These are phyloP conservation scores for Xylariales sp. DNA, from an alignment of 2,329 filamentous ascomycete genomes.

Conservation along the genomic window DNA sequence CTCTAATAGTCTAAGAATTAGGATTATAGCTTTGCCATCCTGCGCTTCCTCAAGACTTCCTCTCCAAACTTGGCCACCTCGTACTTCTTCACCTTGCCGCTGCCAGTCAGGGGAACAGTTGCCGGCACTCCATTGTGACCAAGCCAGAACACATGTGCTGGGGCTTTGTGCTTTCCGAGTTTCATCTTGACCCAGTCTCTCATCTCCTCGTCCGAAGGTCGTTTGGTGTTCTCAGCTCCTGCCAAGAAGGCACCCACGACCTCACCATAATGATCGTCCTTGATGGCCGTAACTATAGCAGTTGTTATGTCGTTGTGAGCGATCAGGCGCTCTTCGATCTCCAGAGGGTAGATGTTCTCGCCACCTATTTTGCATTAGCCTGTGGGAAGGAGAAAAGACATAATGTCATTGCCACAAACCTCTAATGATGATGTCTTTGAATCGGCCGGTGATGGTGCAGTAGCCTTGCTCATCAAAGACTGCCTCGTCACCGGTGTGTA, in stretches of 20 bases:
- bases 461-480: conserved; percentile 65
- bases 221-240: conserved; percentile 19
- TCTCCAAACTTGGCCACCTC: conserved; percentile 55
- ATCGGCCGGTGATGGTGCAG: conserved; percentile 68
- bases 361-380: too few species aligned
- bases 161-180: conserved; percentile 65
- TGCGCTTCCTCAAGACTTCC: conserved; percentile 45
- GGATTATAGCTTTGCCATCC: conserved; percentile 44
- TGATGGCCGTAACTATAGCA: conserved; percentile 68
- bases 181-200: conserved; percentile 57
- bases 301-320: conserved; percentile 56
- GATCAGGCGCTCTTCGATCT: conserved; percentile 70
- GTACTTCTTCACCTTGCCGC: conserved; percentile 67
- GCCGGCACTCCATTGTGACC: conserved; percentile 54
- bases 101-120: conserved; percentile 62
- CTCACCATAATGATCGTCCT: conserved; percentile 68
- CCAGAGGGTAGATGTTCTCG: conserved; percentile 70
- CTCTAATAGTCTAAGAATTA: too few species aligned
- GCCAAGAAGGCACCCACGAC: conserved; percentile 64
- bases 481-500: conserved; percentile 65
- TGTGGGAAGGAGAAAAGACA: too few species aligned
- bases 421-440: conserved; percentile 77
- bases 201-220: conserved; percentile 50
- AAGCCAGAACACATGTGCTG: conserved; percentile 71
- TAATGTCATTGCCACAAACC: too few species aligned